phyloP scores from a whole-genome alignment of 768 basidiomycete species.

The Amanita thiersii region DNA sequence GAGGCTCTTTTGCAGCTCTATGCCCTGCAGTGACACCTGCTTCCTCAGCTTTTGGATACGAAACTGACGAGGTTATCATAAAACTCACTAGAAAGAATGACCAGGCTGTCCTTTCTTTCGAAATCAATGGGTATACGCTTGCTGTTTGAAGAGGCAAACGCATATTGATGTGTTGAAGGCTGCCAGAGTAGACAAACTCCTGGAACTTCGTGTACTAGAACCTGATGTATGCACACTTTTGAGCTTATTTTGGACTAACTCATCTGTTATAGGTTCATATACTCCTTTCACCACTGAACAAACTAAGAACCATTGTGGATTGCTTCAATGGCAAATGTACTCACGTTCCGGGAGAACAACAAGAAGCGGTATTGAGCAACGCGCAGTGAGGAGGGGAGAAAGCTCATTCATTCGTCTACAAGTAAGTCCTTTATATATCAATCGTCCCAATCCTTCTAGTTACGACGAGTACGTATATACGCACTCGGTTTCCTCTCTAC shows the following conservation, averaged over 20 bases:
- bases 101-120: slow-evolving; percentile 69
- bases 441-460: too few species aligned
- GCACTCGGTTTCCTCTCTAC: too few species aligned
- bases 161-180: slow-evolving; percentile 76
- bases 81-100: slow-evolving; percentile 85
- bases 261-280: slow-evolving; percentile 58
- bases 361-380: too few species aligned
- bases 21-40: slow-evolving; percentile 50
- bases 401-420: too few species aligned
- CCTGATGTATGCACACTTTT: slow-evolving; percentile 53
- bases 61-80: slow-evolving; percentile 64
- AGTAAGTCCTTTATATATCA: too few species aligned
- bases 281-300: slow-evolving; percentile 64
- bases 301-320: slow-evolving; percentile 74
- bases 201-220: slow-evolving; percentile 79
- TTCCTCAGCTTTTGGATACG: slow-evolving; percentile 30
- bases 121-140: slow-evolving; percentile 59
- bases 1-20: slow-evolving; percentile 71
- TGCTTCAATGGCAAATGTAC: slow-evolving; percentile 64
- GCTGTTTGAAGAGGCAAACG: slow-evolving; percentile 66
- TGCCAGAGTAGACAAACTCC: slow-evolving; percentile 59
- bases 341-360: slow-evolving; percentile 63
- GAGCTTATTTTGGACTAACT: not conserved
- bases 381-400: too few species aligned
- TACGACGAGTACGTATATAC: too few species aligned